Percentiles rank a stretch among this genome's conserved stretches.
Evolutionary conservation across 768 basidiomycete species (phyloP).

Genomic region (Pseudohyphozyma bogoriensis): DNA sequence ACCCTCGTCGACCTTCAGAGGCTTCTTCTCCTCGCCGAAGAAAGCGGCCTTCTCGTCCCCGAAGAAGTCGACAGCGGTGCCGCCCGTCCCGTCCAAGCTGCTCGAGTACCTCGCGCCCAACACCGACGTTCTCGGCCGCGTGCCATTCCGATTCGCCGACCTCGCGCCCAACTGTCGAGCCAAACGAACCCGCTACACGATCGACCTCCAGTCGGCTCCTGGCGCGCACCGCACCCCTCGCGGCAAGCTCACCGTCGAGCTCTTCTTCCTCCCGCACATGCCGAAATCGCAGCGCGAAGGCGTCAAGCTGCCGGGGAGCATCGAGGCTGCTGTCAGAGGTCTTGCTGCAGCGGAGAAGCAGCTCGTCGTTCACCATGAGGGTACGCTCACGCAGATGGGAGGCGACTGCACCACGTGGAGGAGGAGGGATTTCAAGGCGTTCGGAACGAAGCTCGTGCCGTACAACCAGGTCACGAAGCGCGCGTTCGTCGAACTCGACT

Average conservation of each 20-base stretch:
- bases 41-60: too few species aligned
- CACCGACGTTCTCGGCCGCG: slow-evolving; percentile 76
- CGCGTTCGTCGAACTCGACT: slow-evolving; percentile 30
- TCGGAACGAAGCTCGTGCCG: slow-evolving; percentile 18
- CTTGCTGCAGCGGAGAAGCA: slow-evolving; percentile 86
- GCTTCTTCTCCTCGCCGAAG: slow-evolving; percentile 42
- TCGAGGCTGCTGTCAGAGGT: slow-evolving; percentile 85
- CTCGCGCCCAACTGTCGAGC: slow-evolving; percentile 74
- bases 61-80: slow-evolving; percentile 34
- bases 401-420: slow-evolving; percentile 60
- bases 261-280: slow-evolving; percentile 80
- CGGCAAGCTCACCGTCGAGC: slow-evolving; percentile 48
- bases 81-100: slow-evolving; percentile 48
- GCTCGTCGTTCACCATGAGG: slow-evolving; percentile 86
- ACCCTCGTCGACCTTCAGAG: slow-evolving; percentile 37
- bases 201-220: slow-evolving; percentile 42
- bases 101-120: slow-evolving; percentile 75
- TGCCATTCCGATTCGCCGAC: slow-evolving; percentile 81
- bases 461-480: slow-evolving; percentile 27
- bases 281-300: slow-evolving; percentile 68
- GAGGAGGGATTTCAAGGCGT: slow-evolving; percentile 21
- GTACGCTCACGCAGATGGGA: slow-evolving; percentile 81
- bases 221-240: slow-evolving; percentile 42
- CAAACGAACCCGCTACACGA: slow-evolving; percentile 68
- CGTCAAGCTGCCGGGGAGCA: slow-evolving; percentile 77